phyloP scores from a whole-genome alignment of 2,329 filamentous ascomycete genomes.

The Paecilomyces fulvus region DNA sequence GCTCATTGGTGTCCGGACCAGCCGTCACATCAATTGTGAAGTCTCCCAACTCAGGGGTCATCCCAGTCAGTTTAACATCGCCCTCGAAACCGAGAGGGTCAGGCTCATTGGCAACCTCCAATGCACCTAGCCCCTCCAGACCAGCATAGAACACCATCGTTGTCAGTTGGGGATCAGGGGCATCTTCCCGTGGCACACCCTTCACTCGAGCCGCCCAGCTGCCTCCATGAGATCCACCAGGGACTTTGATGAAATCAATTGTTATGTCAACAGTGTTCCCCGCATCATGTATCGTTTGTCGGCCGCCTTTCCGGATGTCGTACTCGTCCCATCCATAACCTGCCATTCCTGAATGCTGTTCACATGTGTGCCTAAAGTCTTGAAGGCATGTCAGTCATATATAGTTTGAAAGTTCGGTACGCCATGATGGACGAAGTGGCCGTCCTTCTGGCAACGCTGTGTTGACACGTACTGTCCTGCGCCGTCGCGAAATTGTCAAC shows the following conservation, averaged over 20 bases:
- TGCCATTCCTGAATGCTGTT: constrained; percentile 86
- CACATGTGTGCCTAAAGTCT: constrained; percentile 91
- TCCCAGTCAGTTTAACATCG: constrained; percentile 62
- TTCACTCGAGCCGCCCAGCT: constrained; percentile 88
- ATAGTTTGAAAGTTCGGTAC: constrained; percentile 1
- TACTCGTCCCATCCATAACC: constrained; percentile 99
- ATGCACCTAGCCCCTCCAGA: constrained; percentile 64
- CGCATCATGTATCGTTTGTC: constrained; percentile 83
- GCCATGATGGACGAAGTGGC: not conserved
- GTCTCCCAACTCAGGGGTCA: constrained; percentile 62
- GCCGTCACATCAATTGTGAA: constrained; percentile 72
- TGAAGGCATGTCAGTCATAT: constrained; percentile 12
- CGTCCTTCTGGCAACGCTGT: not conserved
- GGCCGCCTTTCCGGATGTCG: constrained; percentile 76
- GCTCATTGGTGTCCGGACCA: constrained; percentile 55
- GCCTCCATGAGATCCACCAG: constrained; percentile 74
- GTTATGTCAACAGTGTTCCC: constrained; percentile 84
- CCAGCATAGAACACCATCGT: constrained; percentile 74
- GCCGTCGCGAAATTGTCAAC: constrained; percentile 70
- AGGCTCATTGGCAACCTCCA: constrained; percentile 52
- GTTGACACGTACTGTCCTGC: constrained; percentile 58
- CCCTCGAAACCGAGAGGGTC: constrained; percentile 46
- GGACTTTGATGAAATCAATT: constrained; percentile 88
- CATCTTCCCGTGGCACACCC: constrained; percentile 66
- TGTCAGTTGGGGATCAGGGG: constrained; percentile 58